phyloP scores from a whole-genome alignment of 2,329 filamentous ascomycete genomes.

The Aquanectria penicillioides region DNA sequence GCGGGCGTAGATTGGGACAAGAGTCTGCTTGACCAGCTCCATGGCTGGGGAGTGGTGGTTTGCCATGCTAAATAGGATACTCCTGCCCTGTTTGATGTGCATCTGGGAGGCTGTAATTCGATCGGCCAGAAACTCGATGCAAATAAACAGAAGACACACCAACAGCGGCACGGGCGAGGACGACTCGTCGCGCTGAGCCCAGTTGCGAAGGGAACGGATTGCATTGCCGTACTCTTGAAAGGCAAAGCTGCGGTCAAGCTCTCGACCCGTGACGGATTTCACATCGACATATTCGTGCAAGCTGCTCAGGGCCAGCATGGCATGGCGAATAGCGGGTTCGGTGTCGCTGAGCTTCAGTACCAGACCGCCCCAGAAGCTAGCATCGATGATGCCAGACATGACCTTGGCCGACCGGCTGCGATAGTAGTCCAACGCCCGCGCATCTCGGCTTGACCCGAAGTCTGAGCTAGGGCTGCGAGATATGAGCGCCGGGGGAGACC shows the following conservation, averaged over 20 bases:
- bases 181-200: constrained; percentile 43
- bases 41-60: constrained; percentile 43
- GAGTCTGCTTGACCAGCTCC: constrained; percentile 50
- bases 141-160: constrained; percentile 62
- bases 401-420: constrained; percentile 49
- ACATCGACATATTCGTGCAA: constrained; percentile 51
- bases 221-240: constrained; percentile 58
- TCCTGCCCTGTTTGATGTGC: constrained; percentile 55
- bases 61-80: constrained; percentile 50
- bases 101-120: constrained; percentile 57
- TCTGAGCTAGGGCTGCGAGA: constrained; percentile 30
- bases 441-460: constrained; percentile 33
- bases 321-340: constrained; percentile 59
- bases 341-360: constrained; percentile 57
- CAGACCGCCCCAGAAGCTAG: constrained; percentile 55
- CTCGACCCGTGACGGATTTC: constrained; percentile 26
- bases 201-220: constrained; percentile 54
- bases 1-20: constrained; percentile 56
- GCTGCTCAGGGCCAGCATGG: constrained; percentile 60
- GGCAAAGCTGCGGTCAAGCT: constrained; percentile 36
- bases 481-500: constrained; percentile 28
- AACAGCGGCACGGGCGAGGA: constrained; percentile 51
- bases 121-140: constrained; percentile 64
- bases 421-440: constrained; percentile 47
- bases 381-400: constrained; percentile 55